These are phyloP conservation scores for Omphalotus guepiniiformis DNA, from an alignment of 768 basidiomycete species.

Conservation along the genomic window DNA sequence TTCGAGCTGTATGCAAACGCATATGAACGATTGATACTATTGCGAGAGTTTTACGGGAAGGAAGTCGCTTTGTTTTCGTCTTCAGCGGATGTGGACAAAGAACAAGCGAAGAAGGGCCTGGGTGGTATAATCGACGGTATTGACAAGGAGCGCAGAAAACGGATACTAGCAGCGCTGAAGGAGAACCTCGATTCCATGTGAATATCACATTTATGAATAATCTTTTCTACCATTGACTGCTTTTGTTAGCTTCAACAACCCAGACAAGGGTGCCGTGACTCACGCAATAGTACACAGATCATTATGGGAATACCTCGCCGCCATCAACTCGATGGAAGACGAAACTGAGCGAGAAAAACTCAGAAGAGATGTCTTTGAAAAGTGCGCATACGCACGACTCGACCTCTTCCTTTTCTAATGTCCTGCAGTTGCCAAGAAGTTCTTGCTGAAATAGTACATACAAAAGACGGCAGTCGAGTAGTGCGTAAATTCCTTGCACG, in stretches of 20 bases:
- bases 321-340: slow-evolving; percentile 48
- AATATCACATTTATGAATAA: slow-evolving; percentile 20
- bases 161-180: slow-evolving; percentile 65
- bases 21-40: slow-evolving; percentile 74
- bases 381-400: slow-evolving; percentile 44
- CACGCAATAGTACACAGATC: slow-evolving; percentile 87
- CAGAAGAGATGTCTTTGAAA: slow-evolving; percentile 77
- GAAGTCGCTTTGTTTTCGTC: slow-evolving; percentile 73
- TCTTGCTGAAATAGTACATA: slow-evolving; percentile 91
- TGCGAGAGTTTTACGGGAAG: slow-evolving; percentile 89
- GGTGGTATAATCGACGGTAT: slow-evolving; percentile 61
- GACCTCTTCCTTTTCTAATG: too few relatives aligned
- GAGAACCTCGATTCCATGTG: slow-evolving; percentile 76
- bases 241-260: slow-evolving; percentile 72
- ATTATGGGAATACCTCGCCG: slow-evolving; percentile 79
- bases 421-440: slow-evolving; percentile 74
- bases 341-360: slow-evolving; percentile 69
- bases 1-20: slow-evolving; percentile 87
- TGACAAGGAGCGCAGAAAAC: slow-evolving; percentile 59
- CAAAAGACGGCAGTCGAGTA: slow-evolving; percentile 83
- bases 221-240: neutral
- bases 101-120: slow-evolving; percentile 61
- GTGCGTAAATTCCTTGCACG: slow-evolving; percentile 82
- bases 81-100: slow-evolving; percentile 55
- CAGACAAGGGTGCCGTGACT: slow-evolving; percentile 84